A percentile compares a stretch with the other conserved stretches of the same genome.
These are phyloP conservation scores for Myxozyma monticola DNA, from an alignment of 805 yeast species.

Conservation along the genomic window DNA sequence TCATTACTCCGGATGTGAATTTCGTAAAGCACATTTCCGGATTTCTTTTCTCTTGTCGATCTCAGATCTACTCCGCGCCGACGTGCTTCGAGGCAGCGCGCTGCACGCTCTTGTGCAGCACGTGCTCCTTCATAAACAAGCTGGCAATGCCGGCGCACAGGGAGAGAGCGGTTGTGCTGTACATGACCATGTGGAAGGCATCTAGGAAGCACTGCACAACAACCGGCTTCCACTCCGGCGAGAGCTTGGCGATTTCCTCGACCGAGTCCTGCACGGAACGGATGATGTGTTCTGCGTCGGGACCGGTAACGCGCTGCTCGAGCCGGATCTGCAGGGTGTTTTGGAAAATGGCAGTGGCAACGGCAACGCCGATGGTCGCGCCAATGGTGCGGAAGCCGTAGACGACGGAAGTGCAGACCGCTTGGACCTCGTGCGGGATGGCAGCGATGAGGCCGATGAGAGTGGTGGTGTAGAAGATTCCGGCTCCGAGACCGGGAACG, in stretches of 20 bases:
- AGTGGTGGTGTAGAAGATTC: conserved; percentile 67
- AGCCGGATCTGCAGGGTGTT: conserved; percentile 39
- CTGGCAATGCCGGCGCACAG: conserved; percentile 21
- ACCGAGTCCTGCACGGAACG: conserved; percentile 22
- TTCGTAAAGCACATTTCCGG: too few species aligned
- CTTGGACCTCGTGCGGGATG: conserved; percentile 67
- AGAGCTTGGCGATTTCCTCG: conserved; percentile 19
- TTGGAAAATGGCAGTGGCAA: conserved; percentile 59
- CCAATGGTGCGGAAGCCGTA: conserved; percentile 86
- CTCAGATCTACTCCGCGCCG: too few species aligned
- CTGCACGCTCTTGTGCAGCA: conserved; percentile 17
- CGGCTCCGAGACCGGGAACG: conserved; percentile 62
- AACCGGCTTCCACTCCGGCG: conserved; percentile 11
- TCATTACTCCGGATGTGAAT: too few species aligned
- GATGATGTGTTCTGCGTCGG: conserved; percentile 26
- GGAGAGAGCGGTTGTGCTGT: conserved; percentile 20
- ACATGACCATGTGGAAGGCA: conserved; percentile 24
- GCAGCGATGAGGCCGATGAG: conserved; percentile 74
- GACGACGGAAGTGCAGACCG: conserved; percentile 83
- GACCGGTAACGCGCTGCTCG: conserved; percentile 25
- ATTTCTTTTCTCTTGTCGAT: too few species aligned
- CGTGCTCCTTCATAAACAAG: conserved; percentile 27
- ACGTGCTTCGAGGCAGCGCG: neutral
- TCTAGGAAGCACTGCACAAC: conserved; percentile 22
- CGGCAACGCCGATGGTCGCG: conserved; percentile 73